phyloP scores from a whole-genome alignment of 2,329 filamentous ascomycete species.

The Didymella segeticola region DNA sequence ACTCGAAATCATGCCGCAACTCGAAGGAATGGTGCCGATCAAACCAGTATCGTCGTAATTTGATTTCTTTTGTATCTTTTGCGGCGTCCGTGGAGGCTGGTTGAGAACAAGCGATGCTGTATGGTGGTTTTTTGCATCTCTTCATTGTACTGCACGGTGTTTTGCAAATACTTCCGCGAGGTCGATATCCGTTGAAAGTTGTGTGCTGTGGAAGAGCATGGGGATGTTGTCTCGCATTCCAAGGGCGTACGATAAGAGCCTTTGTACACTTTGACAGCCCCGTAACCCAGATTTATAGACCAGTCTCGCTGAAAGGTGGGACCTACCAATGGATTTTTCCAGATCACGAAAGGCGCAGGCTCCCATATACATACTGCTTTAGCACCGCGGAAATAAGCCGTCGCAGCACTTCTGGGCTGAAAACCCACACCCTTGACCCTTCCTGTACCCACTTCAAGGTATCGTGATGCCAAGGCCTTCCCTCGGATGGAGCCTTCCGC shows the following conservation, averaged over 20 bases:
- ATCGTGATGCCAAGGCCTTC: conserved; percentile 29
- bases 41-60: conserved; percentile 20
- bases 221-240: conserved; percentile 1
- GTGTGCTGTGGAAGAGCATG: background rate
- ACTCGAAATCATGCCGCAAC: conserved; percentile 41
- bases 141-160: too few relatives aligned
- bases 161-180: too few relatives aligned
- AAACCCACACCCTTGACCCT: conserved; percentile 15
- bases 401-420: conserved; percentile 11
- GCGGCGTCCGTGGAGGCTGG: conserved; percentile 9
- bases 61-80: background rate
- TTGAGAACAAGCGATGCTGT: background rate
- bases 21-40: conserved; percentile 40
- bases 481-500: conserved; percentile 21
- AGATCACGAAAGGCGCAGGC: conserved; percentile 3
- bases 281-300: background rate
- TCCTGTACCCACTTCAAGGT: conserved; percentile 19
- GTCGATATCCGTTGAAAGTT: background rate
- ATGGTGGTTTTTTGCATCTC: conserved; percentile 5
- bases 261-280: background rate
- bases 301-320: background rate
- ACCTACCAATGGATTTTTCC: conserved; percentile 2
- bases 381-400: conserved; percentile 17
- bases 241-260: background rate
- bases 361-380: conserved; percentile 10